Base-by-base conservation (phyloP, 2,329 filamentous ascomycete species). In the Diaporthe sp. region DNA sequence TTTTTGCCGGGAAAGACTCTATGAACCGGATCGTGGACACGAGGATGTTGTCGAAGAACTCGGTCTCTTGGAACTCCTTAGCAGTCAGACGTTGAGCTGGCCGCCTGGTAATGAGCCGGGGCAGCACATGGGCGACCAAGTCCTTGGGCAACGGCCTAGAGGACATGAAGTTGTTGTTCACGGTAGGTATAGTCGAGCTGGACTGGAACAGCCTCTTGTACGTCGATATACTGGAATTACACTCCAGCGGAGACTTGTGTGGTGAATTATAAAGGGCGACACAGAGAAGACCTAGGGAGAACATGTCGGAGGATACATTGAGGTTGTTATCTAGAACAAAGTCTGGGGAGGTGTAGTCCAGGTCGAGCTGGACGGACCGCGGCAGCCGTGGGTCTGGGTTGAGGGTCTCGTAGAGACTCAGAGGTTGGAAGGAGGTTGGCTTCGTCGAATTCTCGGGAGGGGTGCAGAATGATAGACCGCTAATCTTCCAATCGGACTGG, bases 401-500 rank as follows among this genome's bases (percentile, higher is more conserved):
- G 28, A 98, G 88, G 22, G 93, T 92, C 84, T 98, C 95, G 39
- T 94, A 93, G 28, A 98, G 89, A 78, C 92, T 94, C 79, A 98
- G 93, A 13, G 95, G 94, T 57, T 93, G 90, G 67, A 98, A 91
- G 5, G 94, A 93, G 4, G 94, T 94, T 61, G 93, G 88, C 79
- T 94, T 92, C 39, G 91, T 92, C 28, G 94, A 94, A 79, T 91
- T 90, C 79, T 95, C 94, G 67, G 94, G 91, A 19, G 95, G 94
- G 61, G 94, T 94, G 82, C 94, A 95, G 83, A 98, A 99, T 0
- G 94, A 92, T 53, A 99, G 89, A n/a, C 96, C 97, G 79, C 95
- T 96, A 77, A 99, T 94, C 84, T 99, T 99, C 97, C 97, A 99
- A 84, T 99, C 97, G 65, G 95, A 98, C 93, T 94, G 80, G 80